phyloP scores from a whole-genome alignment of 257 asterid species.

The Solanum medicagineum region DNA sequence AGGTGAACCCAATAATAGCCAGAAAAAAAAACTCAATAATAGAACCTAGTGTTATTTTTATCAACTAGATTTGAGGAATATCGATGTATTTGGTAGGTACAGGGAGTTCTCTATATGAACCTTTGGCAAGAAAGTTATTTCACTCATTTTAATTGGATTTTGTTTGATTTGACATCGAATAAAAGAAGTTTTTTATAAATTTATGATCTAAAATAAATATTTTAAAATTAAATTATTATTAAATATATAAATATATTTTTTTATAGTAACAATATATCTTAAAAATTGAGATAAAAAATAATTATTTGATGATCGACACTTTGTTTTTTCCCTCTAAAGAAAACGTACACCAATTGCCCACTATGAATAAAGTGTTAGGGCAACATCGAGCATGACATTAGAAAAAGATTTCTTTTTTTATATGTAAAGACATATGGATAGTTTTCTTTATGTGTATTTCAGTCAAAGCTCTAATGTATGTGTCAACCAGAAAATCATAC shows the following conservation, averaged over 20 bases:
- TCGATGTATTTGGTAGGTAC: neutral
- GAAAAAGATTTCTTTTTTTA: neutral
- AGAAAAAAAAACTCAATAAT: neutral
- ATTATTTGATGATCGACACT: neutral
- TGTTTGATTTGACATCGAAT: too few relatives aligned
- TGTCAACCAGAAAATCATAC: neutral
- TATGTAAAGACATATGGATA: neutral
- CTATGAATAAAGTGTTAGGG: neutral
- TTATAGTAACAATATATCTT: too few relatives aligned
- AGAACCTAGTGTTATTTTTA: neutral
- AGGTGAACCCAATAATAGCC: neutral
- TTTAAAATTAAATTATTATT: too few relatives aligned
- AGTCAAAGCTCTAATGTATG: neutral
- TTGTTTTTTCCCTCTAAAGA: neutral
- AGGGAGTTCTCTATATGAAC: neutral
- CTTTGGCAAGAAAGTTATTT: neutral
- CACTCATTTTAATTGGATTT: too few relatives aligned
- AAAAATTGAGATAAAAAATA: too few relatives aligned
- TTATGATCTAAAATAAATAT: too few relatives aligned
- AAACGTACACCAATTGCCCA: neutral
- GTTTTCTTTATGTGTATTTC: neutral
- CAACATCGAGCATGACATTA: neutral
- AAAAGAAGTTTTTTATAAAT: too few relatives aligned
- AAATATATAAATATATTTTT: too few relatives aligned
- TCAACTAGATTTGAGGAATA: neutral